phyloP scores from a whole-genome alignment of 495 filamentous ascomycete species.

The Friedmanniomyces simplex region DNA sequence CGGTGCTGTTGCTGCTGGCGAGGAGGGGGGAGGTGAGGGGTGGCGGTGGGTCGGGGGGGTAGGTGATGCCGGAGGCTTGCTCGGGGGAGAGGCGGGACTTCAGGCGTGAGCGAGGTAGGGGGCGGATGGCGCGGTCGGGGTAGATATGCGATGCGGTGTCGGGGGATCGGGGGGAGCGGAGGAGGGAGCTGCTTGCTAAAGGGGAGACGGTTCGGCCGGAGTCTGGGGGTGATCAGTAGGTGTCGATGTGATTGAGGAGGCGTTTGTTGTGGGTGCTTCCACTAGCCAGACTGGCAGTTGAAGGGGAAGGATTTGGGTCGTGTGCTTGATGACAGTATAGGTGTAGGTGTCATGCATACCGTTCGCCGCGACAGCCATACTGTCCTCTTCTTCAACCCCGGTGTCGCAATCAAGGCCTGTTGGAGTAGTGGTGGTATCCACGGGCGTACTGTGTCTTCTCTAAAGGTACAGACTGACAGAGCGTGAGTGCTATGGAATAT shows the following conservation, averaged over 20 bases:
- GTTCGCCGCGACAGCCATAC: neutral
- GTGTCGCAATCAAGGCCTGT: too few relatives aligned
- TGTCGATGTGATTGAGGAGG: neutral
- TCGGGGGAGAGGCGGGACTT: slow-evolving; percentile 77
- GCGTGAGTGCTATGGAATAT: too few relatives aligned
- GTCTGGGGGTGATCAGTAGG: neutral
- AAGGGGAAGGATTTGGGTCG: neutral
- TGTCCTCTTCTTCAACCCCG: too few relatives aligned
- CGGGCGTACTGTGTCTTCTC: too few relatives aligned
- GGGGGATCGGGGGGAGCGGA: slow-evolving; percentile 15
- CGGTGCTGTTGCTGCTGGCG: slow-evolving; percentile 24
- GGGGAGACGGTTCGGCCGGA: neutral
- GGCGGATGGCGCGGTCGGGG: slow-evolving; percentile 84
- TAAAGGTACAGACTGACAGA: too few relatives aligned
- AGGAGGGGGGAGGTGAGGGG: slow-evolving; percentile 57
- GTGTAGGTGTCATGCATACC: neutral
- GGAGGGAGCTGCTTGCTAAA: neutral
- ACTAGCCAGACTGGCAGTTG: too few relatives aligned
- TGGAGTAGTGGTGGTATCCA: too few relatives aligned
- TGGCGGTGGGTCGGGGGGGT: slow-evolving; percentile 60
- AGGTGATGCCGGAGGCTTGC: slow-evolving; percentile 70
- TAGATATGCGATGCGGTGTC: slow-evolving; percentile 67
- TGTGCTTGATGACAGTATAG: neutral
- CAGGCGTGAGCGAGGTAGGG: slow-evolving; percentile 76
- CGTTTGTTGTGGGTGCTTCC: too few relatives aligned